Evolutionary conservation across 306 rosid species (phyloP), one percentile per base, ranked within the genome.

Genomic region (Carpinus fangiana): DNA sequence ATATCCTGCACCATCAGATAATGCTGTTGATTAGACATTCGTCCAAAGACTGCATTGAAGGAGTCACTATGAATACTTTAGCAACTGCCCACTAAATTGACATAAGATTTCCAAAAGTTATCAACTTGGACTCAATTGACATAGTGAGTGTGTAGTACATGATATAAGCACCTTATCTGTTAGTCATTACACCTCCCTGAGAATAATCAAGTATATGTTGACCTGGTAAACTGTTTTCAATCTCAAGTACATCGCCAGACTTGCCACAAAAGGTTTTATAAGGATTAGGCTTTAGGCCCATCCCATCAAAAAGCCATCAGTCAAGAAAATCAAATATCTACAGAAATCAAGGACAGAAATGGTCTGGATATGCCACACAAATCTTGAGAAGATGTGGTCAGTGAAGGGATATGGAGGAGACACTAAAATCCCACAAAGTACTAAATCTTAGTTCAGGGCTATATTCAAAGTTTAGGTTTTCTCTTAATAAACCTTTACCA

Each of bases 1-100:
- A 83, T 93, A 95, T 13, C 99, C 98, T 93, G 87, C 76, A 60
- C 74, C 74, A 79, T 67, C 57, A 48, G 52, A 70, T 18, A 82
- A 45, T 46, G 43, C 41, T 64, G 14, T 47, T 26, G 2, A 31
- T 54, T 13, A 65, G 67, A 75, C 52, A 60, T 34, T 60, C 72
- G 41, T 34, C 50, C 11, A 3, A 78, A 41, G 73, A 73, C 38
- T 46, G 16, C 17, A 74, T 23, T 14, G 45, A 71, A 28, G 54
- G 48, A 12, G 3, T 34, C 47, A 55, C n/a, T 5, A 1, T 5
- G 51, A 6, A 67, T 9, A 23, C 8, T 66, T 38, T 18, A 41
- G 51, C 28, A 38, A 43, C 26, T 13, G 7, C 50, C 8, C 51
- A 66, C 50, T 2, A 12, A 66, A 36, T 41, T 38, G 72, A 38